A percentile compares a stretch with the other conserved stretches of the same genome.
These are phyloP conservation scores for Trichoderma guizhouense DNA, from an alignment of 2,329 filamentous ascomycete genomes.

Conservation along the genomic window DNA sequence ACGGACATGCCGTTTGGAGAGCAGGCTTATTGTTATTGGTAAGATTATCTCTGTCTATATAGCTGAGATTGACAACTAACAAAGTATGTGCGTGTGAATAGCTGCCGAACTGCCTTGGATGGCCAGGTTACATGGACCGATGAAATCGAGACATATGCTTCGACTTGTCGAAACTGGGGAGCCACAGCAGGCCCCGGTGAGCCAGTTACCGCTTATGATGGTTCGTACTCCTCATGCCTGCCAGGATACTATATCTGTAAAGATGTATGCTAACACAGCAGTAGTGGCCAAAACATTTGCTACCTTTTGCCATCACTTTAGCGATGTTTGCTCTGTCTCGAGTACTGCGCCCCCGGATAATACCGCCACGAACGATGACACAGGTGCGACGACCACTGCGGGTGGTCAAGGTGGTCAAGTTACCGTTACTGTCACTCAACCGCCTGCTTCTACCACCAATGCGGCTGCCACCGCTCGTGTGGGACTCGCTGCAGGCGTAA, in stretches of 20 bases:
- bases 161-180: conserved; percentile 32
- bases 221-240: conserved; percentile 21
- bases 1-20: conserved; percentile 25
- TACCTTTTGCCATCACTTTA: conserved; percentile 31
- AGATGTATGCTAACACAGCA: neutral
- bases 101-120: conserved; percentile 17
- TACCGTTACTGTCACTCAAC: neutral
- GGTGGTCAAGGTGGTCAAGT: neutral
- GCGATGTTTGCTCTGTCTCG: conserved; percentile 27
- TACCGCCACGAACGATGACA: neutral
- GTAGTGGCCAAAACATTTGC: conserved; percentile 31
- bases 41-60: neutral
- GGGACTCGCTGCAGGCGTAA: neutral
- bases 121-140: conserved; percentile 29
- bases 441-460: neutral
- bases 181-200: conserved; percentile 22
- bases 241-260: neutral
- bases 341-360: conserved; percentile 11
- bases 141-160: conserved; percentile 29
- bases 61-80: conserved; percentile 18
- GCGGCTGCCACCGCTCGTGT: neutral
- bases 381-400: neutral
- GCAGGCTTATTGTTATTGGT: conserved; percentile 36
- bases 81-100: conserved; percentile 25
- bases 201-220: conserved; percentile 24